Base-by-base conservation (phyloP, 305 asterid species). In the Fraxinus albicans region DNA sequence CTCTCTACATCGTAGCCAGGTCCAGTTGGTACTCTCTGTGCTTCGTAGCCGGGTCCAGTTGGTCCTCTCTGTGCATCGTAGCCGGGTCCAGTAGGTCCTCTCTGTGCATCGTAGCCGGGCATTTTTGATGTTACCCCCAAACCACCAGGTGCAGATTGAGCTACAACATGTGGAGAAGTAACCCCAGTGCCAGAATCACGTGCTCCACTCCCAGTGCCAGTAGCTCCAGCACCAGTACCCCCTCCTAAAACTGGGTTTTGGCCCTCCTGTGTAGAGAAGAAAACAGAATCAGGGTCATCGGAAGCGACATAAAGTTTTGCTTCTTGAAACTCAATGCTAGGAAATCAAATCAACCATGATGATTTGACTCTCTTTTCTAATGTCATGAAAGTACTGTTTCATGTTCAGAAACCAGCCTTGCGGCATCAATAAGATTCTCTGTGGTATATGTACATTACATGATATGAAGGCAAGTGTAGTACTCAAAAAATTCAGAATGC, bases 171-270 rank as follows among this genome's bases (percentile, higher is more conserved):
- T 69, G 93, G 88, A 78, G 94, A 88, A 83, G 79, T 82, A 80
- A 83, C 88, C 76, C 84, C 88, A 27, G 90, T 67, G 84, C 83
- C 90, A 67, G 69, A 42, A 73, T 79, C 76, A 21, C 78, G 76
- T 70, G 88, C 77, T 42, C 69, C 83, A 77, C 81, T 47, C 79
- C 84, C 70, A 58, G 83, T 63, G 21, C 73, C 85, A 79, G 80
- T 82, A 65, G 83, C 81, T 7, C 83, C 91, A 82, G 87, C 89
- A 38, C 81, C 89, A 79, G 86, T 86, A 67, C 82, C 90, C 84
- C 88, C 96, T 53, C 90, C 90, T 13, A 88, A 53, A 86, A 80
- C 86, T 27, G 91, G 90, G 69, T 77, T 91, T 79, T 88, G 93
- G 67, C 90, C 96, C 93, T 91, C 91, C 79, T 80, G 82, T 76